phyloP scores from a whole-genome alignment of 495 filamentous ascomycete genomes.

The Immersiella caudata region DNA sequence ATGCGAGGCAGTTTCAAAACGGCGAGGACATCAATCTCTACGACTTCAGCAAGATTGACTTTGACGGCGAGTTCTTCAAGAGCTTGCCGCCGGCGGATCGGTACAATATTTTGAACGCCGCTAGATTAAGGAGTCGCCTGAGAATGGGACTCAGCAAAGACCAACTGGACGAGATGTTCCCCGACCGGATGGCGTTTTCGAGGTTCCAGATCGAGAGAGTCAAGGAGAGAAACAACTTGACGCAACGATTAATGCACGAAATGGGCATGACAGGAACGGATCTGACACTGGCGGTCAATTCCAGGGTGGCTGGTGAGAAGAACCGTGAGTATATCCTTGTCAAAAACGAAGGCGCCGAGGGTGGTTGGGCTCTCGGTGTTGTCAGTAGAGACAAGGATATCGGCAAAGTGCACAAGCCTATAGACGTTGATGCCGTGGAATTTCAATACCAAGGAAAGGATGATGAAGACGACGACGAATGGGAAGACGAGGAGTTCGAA shows the following conservation, averaged over 20 bases:
- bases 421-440: slow-evolving; percentile 80
- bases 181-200: slow-evolving; percentile 96
- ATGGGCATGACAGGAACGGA: slow-evolving; percentile 84
- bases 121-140: slow-evolving; percentile 79
- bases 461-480: slow-evolving; percentile 63
- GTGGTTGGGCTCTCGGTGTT: slow-evolving; percentile 95
- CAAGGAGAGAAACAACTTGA: slow-evolving; percentile 88
- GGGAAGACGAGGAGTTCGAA: slow-evolving; percentile 77
- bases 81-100: slow-evolving; percentile 87
- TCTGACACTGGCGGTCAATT: slow-evolving; percentile 61
- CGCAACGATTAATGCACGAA: slow-evolving; percentile 91
- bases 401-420: slow-evolving; percentile 77
- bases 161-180: slow-evolving; percentile 93
- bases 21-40: slow-evolving; percentile 98
- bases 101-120: slow-evolving; percentile 96
- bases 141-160: slow-evolving; percentile 97
- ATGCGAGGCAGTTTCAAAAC: slow-evolving; percentile 85
- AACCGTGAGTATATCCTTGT: slow-evolving; percentile 94
- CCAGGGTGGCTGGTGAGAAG: slow-evolving; percentile 83
- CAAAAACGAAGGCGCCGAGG: slow-evolving; percentile 90
- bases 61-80: slow-evolving; percentile 88
- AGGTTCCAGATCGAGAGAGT: slow-evolving; percentile 96
- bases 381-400: slow-evolving; percentile 77
- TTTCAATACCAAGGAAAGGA: slow-evolving; percentile 58
- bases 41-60: slow-evolving; percentile 98